phyloP scores from a whole-genome alignment of 805 yeast species.

The Suhomyces xylopsoci region DNA sequence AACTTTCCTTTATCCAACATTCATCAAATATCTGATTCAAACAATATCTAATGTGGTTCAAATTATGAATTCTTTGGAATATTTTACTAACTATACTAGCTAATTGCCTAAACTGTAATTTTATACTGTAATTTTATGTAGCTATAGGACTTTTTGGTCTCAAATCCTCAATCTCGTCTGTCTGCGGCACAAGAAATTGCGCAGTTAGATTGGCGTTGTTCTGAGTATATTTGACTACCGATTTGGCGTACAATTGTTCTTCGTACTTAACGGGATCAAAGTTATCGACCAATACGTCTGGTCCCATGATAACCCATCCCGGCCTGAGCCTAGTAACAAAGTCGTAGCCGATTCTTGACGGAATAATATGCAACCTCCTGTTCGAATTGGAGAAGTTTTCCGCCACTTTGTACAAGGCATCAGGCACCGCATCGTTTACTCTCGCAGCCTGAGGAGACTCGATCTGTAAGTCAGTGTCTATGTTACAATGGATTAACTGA shows the following conservation, averaged over 20 bases:
- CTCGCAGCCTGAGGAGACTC: conserved; percentile 36
- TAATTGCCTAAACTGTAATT: neutral
- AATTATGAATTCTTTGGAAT: neutral
- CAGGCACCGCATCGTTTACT: conserved; percentile 47
- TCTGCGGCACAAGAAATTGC: conserved; percentile 57
- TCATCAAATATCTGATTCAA: conserved; percentile 32
- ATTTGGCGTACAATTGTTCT: conserved; percentile 29
- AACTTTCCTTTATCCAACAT: conserved; percentile 48
- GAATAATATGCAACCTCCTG: conserved; percentile 80
- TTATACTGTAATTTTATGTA: neutral
- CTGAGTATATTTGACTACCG: conserved; percentile 23
- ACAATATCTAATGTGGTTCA: neutral
- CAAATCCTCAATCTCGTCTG: conserved; percentile 69
- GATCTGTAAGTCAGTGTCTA: conserved; percentile 82
- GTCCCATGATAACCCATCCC: conserved; percentile 91
- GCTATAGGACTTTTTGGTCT: conserved; percentile 77
- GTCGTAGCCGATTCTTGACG: conserved; percentile 63
- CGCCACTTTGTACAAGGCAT: conserved; percentile 72
- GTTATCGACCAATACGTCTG: conserved; percentile 75
- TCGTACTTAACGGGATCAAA: conserved; percentile 42
- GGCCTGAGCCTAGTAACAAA: conserved; percentile 64
- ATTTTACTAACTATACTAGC: conserved; percentile 3
- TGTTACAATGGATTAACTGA: conserved; percentile 85
- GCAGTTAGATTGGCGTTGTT: conserved; percentile 20
- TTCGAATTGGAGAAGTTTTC: conserved; percentile 86